Percentiles rank a stretch among this genome's conserved stretches.
These are phyloP conservation scores for Solanum chiquidenum DNA, from an alignment of 257 asterid species.

Conservation along the genomic window DNA sequence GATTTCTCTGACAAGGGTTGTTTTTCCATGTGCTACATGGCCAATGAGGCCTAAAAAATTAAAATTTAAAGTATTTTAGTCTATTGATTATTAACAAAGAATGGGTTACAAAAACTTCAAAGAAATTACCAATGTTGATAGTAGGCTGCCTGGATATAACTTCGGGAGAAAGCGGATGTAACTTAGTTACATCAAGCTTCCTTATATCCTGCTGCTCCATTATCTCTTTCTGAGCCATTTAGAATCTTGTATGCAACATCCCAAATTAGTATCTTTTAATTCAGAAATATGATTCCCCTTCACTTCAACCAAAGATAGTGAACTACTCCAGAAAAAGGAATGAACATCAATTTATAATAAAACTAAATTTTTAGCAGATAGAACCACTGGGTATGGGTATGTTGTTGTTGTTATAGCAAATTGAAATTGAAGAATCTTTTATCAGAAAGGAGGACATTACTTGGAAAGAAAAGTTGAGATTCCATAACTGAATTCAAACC, in stretches of 20 bases:
- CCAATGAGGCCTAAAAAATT: slow-evolving; percentile 72
- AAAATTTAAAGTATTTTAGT: neutral
- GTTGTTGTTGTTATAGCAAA: too few relatives aligned
- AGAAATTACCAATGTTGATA: slow-evolving; percentile 59
- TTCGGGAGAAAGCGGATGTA: slow-evolving; percentile 95
- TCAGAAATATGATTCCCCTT: too few relatives aligned
- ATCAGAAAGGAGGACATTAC: neutral
- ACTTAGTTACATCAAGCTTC: slow-evolving; percentile 67
- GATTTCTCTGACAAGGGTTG: neutral
- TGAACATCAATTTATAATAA: too few relatives aligned
- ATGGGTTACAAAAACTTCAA: neutral
- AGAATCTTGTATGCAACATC: neutral
- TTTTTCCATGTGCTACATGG: slow-evolving; percentile 81
- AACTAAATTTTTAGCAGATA: too few relatives aligned
- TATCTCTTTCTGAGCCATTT: slow-evolving; percentile 65
- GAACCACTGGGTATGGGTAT: too few relatives aligned
- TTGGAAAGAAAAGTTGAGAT: neutral
- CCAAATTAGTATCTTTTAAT: neutral
- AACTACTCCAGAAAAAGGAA: too few relatives aligned
- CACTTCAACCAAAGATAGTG: too few relatives aligned
- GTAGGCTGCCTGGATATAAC: slow-evolving; percentile 96
- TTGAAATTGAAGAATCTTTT: neutral
- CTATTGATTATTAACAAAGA: neutral
- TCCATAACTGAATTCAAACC: neutral
- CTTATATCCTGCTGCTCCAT: slow-evolving; percentile 84